A percentile compares a stretch with the other conserved stretches of the same genome.
Evolutionary conservation across 106 monocot species (phyloP).

Genomic region (Phalaenopsis equestris): DNA sequence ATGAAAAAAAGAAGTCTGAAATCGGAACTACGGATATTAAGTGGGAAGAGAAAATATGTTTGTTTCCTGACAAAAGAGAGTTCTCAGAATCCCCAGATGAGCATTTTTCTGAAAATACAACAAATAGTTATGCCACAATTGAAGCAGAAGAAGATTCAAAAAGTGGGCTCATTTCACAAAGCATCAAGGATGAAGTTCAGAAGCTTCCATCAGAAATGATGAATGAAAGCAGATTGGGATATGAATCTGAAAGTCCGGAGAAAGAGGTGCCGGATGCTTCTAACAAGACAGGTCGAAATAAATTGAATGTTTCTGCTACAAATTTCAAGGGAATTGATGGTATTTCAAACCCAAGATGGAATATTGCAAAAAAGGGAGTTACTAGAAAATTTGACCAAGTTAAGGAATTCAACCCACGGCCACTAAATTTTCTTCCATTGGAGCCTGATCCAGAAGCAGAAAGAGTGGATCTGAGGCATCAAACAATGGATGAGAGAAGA

Average conservation of each 20-base stretch:
- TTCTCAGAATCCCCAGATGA: not conserved
- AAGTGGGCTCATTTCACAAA: not conserved
- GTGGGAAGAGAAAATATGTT: slow-evolving; percentile 9
- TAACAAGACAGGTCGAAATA: not conserved
- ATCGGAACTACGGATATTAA: not conserved
- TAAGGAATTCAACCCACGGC: slow-evolving; percentile 50
- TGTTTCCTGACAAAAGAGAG: not conserved
- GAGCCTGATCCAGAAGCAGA: slow-evolving; percentile 64
- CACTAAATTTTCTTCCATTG: slow-evolving; percentile 41
- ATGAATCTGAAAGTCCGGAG: not conserved
- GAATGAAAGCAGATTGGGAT: not conserved
- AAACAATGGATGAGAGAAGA: slow-evolving; percentile 52
- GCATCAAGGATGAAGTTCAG: not conserved
- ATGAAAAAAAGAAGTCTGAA: not conserved
- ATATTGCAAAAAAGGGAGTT: slow-evolving; percentile 8
- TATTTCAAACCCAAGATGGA: not conserved
- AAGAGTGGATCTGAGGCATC: slow-evolving; percentile 67
- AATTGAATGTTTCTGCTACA: not conserved
- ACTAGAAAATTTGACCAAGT: slow-evolving; percentile 16
- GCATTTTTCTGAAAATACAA: not conserved
- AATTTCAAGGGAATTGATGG: not conserved
- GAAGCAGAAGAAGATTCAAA: not conserved
- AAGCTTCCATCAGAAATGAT: not conserved
- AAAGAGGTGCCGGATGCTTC: not conserved
- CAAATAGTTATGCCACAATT: not conserved